Base-by-base conservation (phyloP, 2,329 filamentous ascomycete genomes). In the Lasiodiplodia gonubiensis region DNA sequence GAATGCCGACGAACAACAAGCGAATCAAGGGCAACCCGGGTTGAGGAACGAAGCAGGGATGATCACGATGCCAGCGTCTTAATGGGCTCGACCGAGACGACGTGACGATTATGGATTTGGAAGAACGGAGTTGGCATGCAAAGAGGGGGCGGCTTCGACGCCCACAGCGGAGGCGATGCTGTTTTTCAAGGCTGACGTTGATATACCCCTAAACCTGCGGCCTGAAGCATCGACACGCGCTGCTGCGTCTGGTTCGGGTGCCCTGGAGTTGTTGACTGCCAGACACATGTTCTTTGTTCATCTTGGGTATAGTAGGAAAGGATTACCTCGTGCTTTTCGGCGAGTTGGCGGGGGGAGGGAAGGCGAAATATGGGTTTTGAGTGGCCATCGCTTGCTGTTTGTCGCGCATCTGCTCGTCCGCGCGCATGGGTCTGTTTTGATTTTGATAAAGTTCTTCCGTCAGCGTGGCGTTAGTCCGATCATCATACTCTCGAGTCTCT, bases 1-100 rank as follows among this genome's bases (percentile, higher is more conserved):
- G 81, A 25, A 76, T 81, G 70, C 30, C 65, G 46, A 70, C 74
- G 57, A 81, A 80, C 46, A 74, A 73, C 69, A 80, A 80, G 71
- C 65, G 70, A n/a, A 60, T 68, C 23, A 72, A 72, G n/a, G 66
- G 66, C 39, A 67, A 67, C 25, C 65, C 65, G 2, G 55, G 64
- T 37, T 67, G 65, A 67, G 54, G 42, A 12, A 23, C 7, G 10
- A 8, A 21, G 39, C 10, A 27, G 46, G 21, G 21, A 46, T 61
- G 53, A 33, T 60, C 46, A 67, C 46, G 54, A 60, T n/a, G 42
- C n/a, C 53, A 64, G 61, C 61, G 48, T 60, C 64, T 59, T 60
- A 21, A 59, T 52, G 30, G 64, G 21, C 42, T 60, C 54, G 42
- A 37, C 53, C 23, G 64, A 66, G 65, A 67, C 55, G 65, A 67